Percentiles rank a stretch among this genome's conserved stretches.
These are phyloP conservation scores for Phytophthora crassamura DNA, from an alignment of 352 stramenopile genomes.

Conservation along the genomic window DNA sequence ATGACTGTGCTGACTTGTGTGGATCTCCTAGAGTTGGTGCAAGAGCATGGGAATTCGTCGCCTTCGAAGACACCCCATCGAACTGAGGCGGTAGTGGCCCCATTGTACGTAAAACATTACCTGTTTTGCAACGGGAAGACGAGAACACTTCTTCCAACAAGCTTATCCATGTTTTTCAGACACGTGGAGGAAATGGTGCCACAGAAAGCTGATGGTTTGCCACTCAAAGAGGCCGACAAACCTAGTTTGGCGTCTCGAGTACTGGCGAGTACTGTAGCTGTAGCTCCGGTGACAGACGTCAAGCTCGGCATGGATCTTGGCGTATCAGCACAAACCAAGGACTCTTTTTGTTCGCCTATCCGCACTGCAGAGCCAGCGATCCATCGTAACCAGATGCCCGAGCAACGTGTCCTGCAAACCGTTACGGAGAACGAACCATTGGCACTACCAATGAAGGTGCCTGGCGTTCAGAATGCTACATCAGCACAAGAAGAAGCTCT, in stretches of 20 bases:
- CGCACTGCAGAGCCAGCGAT: slow-evolving; percentile 13
- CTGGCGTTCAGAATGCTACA: not conserved
- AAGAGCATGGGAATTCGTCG: not conserved
- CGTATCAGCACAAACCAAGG: not conserved
- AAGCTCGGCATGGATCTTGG: not conserved
- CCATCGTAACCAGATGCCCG: not conserved
- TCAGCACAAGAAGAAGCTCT: slow-evolving; percentile 1
- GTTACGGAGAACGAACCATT: slow-evolving; percentile 13
- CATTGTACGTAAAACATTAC: slow-evolving; percentile 21
- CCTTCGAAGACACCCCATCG: not conserved
- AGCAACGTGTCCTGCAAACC: not conserved
- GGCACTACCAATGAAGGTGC: not conserved
- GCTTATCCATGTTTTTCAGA: slow-evolving; percentile 1
- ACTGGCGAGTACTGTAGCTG: slow-evolving; percentile 17
- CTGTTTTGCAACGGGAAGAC: not conserved
- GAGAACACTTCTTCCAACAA: not conserved
- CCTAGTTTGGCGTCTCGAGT: slow-evolving; percentile 28
- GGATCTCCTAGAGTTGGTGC: slow-evolving; percentile 1
- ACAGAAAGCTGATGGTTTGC: not conserved
- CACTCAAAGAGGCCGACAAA: slow-evolving; percentile 13
- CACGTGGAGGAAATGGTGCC: slow-evolving; percentile 6
- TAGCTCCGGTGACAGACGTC: not conserved
- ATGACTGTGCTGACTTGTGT: not conserved
- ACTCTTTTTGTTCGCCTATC: not conserved
- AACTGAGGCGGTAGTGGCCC: not conserved